phyloP scores from a whole-genome alignment of 1,284 basidiomycete species.

The Rhizoctonia solani region DNA sequence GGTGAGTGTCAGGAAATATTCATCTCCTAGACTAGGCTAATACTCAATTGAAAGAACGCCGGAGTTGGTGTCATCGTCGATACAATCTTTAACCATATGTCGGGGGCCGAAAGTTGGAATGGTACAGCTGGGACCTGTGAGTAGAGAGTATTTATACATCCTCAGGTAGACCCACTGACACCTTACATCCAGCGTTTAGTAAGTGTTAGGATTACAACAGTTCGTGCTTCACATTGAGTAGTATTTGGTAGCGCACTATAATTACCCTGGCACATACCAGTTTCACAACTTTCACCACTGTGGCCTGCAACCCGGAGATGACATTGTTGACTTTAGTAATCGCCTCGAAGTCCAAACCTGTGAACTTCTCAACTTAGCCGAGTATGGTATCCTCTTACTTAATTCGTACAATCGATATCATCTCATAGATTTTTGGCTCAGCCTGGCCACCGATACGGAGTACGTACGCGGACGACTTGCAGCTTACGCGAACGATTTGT shows the following conservation, averaged over 20 bases:
- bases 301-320: slow-evolving; percentile 31
- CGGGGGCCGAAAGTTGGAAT: slow-evolving; percentile 33
- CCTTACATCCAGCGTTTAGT: slow-evolving; percentile 29
- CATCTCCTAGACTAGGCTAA: too few relatives aligned
- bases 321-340: slow-evolving; percentile 49
- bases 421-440: slow-evolving; percentile 40
- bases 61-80: slow-evolving; percentile 41
- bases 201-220: slow-evolving; percentile 47
- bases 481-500: slow-evolving; percentile 62
- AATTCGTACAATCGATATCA: neutral
- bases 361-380: slow-evolving; percentile 46
- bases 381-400: slow-evolving; percentile 49
- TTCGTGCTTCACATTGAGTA: too few relatives aligned
- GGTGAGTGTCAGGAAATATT: neutral
- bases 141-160: slow-evolving; percentile 45
- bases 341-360: slow-evolving; percentile 60
- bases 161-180: neutral
- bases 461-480: slow-evolving; percentile 60
- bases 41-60: neutral
- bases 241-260: slow-evolving; percentile 38
- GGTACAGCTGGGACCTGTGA: slow-evolving; percentile 36
- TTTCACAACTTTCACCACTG: slow-evolving; percentile 39
- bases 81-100: slow-evolving; percentile 39
- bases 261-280: slow-evolving; percentile 39
- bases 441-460: slow-evolving; percentile 60